phyloP scores from a whole-genome alignment of 192 early-diverging fungal species.

The Gigaspora rosea region DNA sequence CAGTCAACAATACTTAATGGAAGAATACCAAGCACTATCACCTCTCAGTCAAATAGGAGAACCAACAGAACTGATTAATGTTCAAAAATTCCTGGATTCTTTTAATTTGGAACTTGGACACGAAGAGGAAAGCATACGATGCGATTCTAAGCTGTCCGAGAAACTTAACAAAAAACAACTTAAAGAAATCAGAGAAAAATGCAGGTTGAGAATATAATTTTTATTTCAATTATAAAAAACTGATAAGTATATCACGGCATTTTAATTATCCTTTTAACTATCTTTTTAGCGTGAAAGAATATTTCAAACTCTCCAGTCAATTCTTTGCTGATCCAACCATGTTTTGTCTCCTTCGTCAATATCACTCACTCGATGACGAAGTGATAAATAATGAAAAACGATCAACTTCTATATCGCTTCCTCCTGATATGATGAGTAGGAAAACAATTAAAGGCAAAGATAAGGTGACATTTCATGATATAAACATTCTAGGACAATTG shows the following conservation, averaged over 20 bases:
- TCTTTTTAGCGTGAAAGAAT: constrained; percentile 15
- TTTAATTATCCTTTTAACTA: background rate
- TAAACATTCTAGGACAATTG: no score
- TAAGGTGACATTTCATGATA: no score
- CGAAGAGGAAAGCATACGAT: background rate
- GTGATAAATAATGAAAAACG: background rate
- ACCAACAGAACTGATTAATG: constrained; percentile 9
- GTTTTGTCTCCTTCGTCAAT: constrained; percentile 24
- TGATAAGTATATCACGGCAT: background rate
- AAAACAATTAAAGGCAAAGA: no score
- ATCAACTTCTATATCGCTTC: background rate
- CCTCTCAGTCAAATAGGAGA: background rate
- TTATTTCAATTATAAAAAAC: background rate
- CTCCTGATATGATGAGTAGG: no score
- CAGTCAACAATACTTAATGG: no score
- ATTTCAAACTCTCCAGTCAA: constrained; percentile 14
- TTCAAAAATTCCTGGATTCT: constrained; percentile 21
- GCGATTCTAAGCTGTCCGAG: background rate
- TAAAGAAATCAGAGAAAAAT: constrained; percentile 12
- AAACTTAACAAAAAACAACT: background rate
- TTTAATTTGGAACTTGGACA: background rate
- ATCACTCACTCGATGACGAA: background rate
- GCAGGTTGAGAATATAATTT: constrained; percentile 4
- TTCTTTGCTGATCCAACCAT: constrained; percentile 28
- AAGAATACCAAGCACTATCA: no score